Percentiles rank a stretch among this genome's conserved stretches.
phyloP scores from a whole-genome alignment of 2,329 filamentous ascomycete genomes.

The Penicillium griseofulvum region DNA sequence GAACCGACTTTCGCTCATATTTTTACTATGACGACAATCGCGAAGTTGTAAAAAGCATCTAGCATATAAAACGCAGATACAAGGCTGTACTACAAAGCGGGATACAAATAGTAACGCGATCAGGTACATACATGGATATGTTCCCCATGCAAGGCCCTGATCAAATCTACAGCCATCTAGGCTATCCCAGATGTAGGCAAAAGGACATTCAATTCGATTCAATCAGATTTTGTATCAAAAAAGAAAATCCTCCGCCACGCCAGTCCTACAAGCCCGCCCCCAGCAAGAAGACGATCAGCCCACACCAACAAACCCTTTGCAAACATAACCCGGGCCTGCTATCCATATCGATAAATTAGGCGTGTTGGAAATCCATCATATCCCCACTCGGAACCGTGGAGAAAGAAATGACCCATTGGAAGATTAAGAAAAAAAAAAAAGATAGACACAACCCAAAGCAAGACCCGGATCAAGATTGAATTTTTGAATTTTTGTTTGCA shows the following conservation, averaged over 20 bases:
- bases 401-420: conserved; percentile 1
- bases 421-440: not conserved
- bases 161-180: not conserved
- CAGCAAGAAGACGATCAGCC: conserved; percentile 10
- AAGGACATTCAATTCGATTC: conserved; percentile 28
- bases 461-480: conserved; percentile 12
- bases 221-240: conserved; percentile 26
- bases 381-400: conserved; percentile 9
- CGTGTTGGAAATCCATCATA: not conserved
- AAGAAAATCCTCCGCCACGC: conserved; percentile 19
- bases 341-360: not conserved
- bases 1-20: not conserved
- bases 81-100: not conserved
- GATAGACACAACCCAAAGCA: conserved; percentile 1
- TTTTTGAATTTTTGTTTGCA: conserved; percentile 10
- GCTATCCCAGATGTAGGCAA: not conserved
- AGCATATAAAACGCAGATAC: not conserved
- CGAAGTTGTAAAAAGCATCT: not conserved
- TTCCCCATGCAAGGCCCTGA: not conserved
- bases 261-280: conserved; percentile 12
- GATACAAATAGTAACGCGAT: not conserved
- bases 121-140: conserved; percentile 7
- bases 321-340: conserved; percentile 6
- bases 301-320: conserved; percentile 2
- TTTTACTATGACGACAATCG: not conserved